Conservation (phyloP, 1,284 basidiomycete species). For the Cutaneotrichosporon mucoides region DNA sequence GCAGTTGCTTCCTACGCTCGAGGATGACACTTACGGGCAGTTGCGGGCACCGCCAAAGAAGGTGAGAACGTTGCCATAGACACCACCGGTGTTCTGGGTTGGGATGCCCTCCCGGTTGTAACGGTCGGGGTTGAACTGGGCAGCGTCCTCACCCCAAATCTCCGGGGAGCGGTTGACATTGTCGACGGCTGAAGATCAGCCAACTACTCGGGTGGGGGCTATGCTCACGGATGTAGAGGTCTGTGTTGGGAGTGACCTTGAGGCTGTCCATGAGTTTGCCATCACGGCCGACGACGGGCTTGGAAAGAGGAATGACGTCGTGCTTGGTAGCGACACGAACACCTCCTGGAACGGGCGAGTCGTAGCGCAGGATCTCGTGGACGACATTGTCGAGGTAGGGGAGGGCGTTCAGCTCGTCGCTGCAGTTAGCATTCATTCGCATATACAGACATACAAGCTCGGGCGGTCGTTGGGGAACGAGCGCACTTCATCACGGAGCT, state of each 20-base stretch:
- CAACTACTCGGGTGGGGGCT: constrained; percentile 17
- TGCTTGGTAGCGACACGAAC: constrained; percentile 59
- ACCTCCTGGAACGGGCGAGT: constrained; percentile 63
- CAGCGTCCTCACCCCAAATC: constrained; percentile 69
- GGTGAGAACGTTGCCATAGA: constrained; percentile 62
- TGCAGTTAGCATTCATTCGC: neutral
- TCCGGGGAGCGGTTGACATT: constrained; percentile 57
- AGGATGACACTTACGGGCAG: constrained; percentile 53
- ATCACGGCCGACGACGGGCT: constrained; percentile 45
- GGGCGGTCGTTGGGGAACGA: constrained; percentile 42
- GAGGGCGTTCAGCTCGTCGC: constrained; percentile 48
- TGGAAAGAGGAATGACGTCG: constrained; percentile 59
- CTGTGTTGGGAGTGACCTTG: constrained; percentile 33
- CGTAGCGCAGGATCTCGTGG: constrained; percentile 63
- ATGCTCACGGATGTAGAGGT: constrained; percentile 42
- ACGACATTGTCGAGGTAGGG: constrained; percentile 62
- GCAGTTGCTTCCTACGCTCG: neutral
- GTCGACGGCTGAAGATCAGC: constrained; percentile 9
- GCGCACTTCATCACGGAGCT: constrained; percentile 57
- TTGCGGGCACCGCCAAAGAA: constrained; percentile 64
- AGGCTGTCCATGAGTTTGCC: constrained; percentile 35
- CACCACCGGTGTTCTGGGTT: constrained; percentile 55
- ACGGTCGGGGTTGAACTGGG: constrained; percentile 54
- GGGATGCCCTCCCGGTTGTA: constrained; percentile 16
- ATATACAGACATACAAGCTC: neutral